Conservation (phyloP, 2,329 filamentous ascomycete genomes). For the Beauveria scarabaeidicola region DNA sequence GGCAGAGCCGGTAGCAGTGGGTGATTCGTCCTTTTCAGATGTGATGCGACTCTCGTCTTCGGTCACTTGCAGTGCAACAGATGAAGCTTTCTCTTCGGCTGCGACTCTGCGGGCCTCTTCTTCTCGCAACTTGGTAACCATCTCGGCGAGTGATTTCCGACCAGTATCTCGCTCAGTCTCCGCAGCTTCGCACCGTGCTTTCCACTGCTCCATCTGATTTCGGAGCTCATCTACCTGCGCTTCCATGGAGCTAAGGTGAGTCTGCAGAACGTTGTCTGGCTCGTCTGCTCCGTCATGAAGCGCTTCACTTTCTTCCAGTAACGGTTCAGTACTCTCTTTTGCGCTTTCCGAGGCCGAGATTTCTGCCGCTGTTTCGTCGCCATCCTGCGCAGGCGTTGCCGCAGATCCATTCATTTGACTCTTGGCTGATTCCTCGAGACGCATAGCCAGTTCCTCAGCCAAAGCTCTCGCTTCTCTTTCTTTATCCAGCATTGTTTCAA, state of each 20-base stretch:
- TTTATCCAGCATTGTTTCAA: conserved; percentile 64
- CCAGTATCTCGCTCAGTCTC: conserved; percentile 67
- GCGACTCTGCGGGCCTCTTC: conserved; percentile 44
- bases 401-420: conserved; percentile 23
- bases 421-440: conserved; percentile 49
- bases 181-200: conserved; percentile 67
- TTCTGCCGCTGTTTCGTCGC: conserved; percentile 16
- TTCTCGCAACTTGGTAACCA: conserved; percentile 76
- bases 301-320: conserved; percentile 29
- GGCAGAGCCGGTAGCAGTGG: neutral
- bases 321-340: conserved; percentile 16
- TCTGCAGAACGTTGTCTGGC: conserved; percentile 38
- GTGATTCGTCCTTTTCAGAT: conserved; percentile 10
- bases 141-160: conserved; percentile 71
- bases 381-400: conserved; percentile 2
- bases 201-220: conserved; percentile 70
- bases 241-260: conserved; percentile 67
- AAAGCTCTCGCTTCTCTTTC: conserved; percentile 75
- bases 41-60: conserved; percentile 12
- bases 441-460: conserved; percentile 73
- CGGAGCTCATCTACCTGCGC: conserved; percentile 74
- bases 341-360: conserved; percentile 4
- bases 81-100: conserved; percentile 32
- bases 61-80: conserved; percentile 23
- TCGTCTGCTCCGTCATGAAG: conserved; percentile 33